A percentile compares a stretch with the other conserved stretches of the same genome.
Evolutionary conservation across 306 rosid species (phyloP).

Genomic region (Vigna angularis): DNA sequence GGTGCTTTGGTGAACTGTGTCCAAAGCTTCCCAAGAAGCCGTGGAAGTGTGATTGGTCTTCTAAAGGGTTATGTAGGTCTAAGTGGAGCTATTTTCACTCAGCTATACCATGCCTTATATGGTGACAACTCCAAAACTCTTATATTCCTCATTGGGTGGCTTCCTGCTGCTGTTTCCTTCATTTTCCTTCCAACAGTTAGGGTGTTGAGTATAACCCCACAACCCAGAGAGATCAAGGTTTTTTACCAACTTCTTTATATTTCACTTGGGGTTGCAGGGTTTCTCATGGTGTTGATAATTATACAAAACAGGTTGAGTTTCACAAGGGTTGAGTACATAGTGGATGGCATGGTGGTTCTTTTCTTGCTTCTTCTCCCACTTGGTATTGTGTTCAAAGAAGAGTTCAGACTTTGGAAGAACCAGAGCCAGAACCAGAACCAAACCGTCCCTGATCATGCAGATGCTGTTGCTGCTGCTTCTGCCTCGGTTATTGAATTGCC

Average conservation of each 20-base stretch:
- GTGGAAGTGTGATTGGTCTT: conserved; percentile 75
- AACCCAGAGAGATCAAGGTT: conserved; percentile 56
- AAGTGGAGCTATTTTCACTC: conserved; percentile 75
- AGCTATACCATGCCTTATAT: conserved; percentile 64
- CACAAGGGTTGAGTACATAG: conserved; percentile 43
- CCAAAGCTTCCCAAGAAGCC: conserved; percentile 65
- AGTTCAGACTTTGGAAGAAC: conserved; percentile 47
- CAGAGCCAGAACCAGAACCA: neutral
- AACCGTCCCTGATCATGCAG: conserved; percentile 2
- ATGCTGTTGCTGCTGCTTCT: neutral
- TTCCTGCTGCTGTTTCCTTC: conserved; percentile 63
- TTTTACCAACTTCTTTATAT: conserved; percentile 62
- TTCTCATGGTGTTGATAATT: conserved; percentile 63
- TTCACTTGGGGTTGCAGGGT: conserved; percentile 72
- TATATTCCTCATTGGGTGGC: conserved; percentile 67
- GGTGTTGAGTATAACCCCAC: conserved; percentile 34
- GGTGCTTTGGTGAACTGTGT: conserved; percentile 72
- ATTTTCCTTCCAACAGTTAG: conserved; percentile 58
- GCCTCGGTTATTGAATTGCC: conserved; percentile 7
- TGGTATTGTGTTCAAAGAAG: conserved; percentile 55
- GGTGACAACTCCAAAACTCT: conserved; percentile 55
- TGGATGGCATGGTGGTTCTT: conserved; percentile 48
- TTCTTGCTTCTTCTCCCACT: conserved; percentile 59
- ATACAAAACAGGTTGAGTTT: conserved; percentile 56
- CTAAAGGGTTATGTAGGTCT: conserved; percentile 78